phyloP scores from a whole-genome alignment of 257 asterid species.

The Marsdenia floribunda region DNA sequence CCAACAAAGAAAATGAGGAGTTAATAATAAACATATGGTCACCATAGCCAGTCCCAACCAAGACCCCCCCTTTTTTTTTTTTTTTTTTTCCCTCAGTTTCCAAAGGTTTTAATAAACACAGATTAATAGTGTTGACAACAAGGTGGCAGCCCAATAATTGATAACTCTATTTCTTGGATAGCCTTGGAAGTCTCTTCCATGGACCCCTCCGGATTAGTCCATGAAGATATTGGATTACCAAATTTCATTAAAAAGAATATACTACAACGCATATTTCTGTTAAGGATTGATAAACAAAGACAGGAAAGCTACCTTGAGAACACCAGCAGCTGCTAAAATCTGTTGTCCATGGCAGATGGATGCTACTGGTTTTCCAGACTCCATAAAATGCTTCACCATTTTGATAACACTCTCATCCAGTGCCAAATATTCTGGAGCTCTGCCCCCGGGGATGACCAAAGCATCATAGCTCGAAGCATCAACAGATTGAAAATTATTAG shows the following conservation, averaged over 20 bases:
- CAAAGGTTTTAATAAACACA: no score
- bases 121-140: no score
- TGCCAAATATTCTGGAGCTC: constrained; percentile 96
- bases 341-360: constrained; percentile 98
- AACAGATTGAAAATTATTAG: constrained; percentile 51
- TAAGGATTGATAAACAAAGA: neutral
- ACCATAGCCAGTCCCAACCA: no score
- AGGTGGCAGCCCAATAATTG: no score
- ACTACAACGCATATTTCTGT: neutral
- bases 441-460: constrained; percentile 92
- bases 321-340: constrained; percentile 93
- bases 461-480: constrained; percentile 75
- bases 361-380: constrained; percentile 79
- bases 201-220: no score
- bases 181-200: no score
- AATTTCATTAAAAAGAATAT: neutral
- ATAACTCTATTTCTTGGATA: no score
- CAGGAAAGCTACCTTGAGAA: constrained; percentile 54
- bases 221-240: no score
- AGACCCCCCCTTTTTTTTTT: no score
- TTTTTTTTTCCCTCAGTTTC: no score
- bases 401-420: constrained; percentile 55
- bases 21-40: neutral
- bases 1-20: constrained; percentile 1
- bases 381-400: constrained; percentile 72